Conservation (phyloP, 805 yeast genomes). For the Hanseniaspora lachancei region DNA sequence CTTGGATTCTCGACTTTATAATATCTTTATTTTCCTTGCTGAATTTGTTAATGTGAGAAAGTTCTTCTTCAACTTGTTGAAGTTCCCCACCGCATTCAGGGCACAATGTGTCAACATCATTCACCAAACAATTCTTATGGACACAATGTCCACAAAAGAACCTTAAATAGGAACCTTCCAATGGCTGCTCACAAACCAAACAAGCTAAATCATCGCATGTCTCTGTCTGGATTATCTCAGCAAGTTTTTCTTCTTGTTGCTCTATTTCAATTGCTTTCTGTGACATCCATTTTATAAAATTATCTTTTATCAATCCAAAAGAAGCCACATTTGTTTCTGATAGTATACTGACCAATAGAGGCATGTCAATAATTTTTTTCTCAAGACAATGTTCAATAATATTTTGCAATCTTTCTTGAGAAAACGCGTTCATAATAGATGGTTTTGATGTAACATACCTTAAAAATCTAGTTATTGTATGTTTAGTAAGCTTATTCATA, state of each 20-base stretch:
- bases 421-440: slow-evolving; percentile 4
- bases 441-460: not conserved
- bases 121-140: slow-evolving; percentile 66
- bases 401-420: slow-evolving; percentile 10
- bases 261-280: slow-evolving; percentile 49
- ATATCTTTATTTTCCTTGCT: slow-evolving; percentile 46
- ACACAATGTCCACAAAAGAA: slow-evolving; percentile 79
- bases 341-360: slow-evolving; percentile 63
- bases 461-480: slow-evolving; percentile 13
- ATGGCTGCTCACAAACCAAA: slow-evolving; percentile 44
- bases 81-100: slow-evolving; percentile 65
- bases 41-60: slow-evolving; percentile 46
- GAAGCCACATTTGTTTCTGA: slow-evolving; percentile 51
- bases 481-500: not conserved
- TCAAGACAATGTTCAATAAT: slow-evolving; percentile 38
- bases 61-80: slow-evolving; percentile 49
- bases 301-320: slow-evolving; percentile 59
- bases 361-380: slow-evolving; percentile 47
- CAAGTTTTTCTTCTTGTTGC: slow-evolving; percentile 60
- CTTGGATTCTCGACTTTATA: slow-evolving; percentile 44
- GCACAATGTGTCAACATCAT: slow-evolving; percentile 36
- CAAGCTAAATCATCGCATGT: slow-evolving; percentile 49
- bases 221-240: slow-evolving; percentile 43
- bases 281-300: slow-evolving; percentile 48
- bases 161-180: slow-evolving; percentile 70